Evolutionary conservation across 2,329 filamentous ascomycete genomes (phyloP).

Genomic region (Paraphaeosphaeria sporulosa): DNA sequence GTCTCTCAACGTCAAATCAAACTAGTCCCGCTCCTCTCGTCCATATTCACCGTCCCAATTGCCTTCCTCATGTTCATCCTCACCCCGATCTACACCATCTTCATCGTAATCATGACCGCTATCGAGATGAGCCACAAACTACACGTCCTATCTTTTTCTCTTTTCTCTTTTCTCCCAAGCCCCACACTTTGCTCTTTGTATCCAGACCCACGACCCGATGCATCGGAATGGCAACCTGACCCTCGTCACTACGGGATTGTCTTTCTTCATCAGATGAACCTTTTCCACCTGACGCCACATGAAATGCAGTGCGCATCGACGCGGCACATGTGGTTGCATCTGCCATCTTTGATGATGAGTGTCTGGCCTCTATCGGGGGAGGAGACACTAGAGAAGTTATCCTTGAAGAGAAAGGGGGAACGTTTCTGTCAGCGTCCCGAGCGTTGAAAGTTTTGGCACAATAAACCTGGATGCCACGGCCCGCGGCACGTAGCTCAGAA

Average conservation of each 20-base stretch:
- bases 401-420: too few relatives aligned
- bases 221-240: not conserved
- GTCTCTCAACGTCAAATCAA: not conserved
- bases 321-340: slow-evolving; percentile 4
- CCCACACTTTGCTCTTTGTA: slow-evolving; percentile 1
- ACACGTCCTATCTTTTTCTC: not conserved
- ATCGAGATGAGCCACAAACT: not conserved
- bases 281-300: slow-evolving; percentile 2
- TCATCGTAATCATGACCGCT: not conserved
- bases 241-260: not conserved
- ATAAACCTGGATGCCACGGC: not conserved
- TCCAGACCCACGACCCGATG: not conserved
- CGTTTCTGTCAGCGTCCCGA: too few relatives aligned
- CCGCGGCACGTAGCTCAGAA: too few relatives aligned
- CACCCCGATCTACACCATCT: not conserved
- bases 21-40: not conserved
- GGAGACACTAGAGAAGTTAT: too few relatives aligned
- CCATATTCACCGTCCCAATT: not conserved
- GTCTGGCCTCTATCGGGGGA: too few relatives aligned
- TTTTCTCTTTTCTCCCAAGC: slow-evolving; percentile 1
- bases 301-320: not conserved
- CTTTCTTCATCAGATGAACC: not conserved
- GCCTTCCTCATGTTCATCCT: not conserved
- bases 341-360: slow-evolving; percentile 12
- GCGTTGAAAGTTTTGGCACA: slow-evolving; percentile 5